phyloP scores from a whole-genome alignment of 2,329 filamentous ascomycete species.

The Ambrosiella xylebori region DNA sequence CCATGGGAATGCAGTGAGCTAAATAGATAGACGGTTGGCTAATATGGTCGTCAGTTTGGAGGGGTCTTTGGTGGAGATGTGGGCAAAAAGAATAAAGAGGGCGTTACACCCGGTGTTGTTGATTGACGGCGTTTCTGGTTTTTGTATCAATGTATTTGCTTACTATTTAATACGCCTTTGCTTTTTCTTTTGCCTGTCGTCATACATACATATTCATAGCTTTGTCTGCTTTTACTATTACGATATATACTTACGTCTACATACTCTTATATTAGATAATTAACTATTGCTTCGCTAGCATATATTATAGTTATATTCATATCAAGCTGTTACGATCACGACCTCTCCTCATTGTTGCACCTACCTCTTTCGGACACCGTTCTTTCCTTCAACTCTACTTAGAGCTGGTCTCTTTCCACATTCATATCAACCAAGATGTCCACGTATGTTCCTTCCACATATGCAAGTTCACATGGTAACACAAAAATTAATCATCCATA shows the following conservation, averaged over 20 bases:
- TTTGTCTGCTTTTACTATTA: neutral
- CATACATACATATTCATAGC: neutral
- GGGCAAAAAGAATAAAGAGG: neutral
- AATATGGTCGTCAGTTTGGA: neutral
- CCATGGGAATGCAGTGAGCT: neutral
- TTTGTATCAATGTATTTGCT: neutral
- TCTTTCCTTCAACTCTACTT: neutral
- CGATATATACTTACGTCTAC: neutral
- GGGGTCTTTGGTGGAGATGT: neutral
- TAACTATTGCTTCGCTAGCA: neutral
- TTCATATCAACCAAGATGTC: neutral
- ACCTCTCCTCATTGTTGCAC: neutral
- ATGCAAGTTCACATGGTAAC: neutral
- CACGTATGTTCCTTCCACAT: slow-evolving; percentile 17
- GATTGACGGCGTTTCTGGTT: neutral
- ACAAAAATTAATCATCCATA: slow-evolving; percentile 7
- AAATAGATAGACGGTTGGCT: neutral
- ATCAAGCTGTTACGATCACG: neutral
- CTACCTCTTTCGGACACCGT: neutral
- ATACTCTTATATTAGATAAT: neutral
- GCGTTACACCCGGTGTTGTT: neutral
- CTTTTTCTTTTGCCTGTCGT: neutral
- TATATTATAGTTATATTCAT: neutral
- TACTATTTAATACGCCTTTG: neutral
- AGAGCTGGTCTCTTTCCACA: slow-evolving; percentile 7